Percentiles rank a stretch among this genome's conserved stretches.
phyloP scores from a whole-genome alignment of 176 grass and related monocot genomes.

The Bonia amplexicaulis region DNA sequence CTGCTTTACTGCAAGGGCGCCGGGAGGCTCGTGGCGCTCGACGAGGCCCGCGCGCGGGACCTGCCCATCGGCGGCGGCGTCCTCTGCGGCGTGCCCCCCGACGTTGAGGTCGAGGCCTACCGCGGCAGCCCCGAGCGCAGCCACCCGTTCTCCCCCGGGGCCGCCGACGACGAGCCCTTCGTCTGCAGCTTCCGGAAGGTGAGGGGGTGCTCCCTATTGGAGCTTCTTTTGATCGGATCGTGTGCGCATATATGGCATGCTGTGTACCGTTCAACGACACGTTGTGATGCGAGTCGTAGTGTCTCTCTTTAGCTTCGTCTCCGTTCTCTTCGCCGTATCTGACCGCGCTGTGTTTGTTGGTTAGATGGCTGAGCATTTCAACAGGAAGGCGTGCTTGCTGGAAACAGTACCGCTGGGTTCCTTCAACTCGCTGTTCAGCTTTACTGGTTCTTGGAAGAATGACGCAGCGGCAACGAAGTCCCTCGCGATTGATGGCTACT shows the following conservation, averaged over 20 bases:
- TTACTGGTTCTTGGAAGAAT: slow-evolving; percentile 80
- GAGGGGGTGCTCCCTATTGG: slow-evolving; percentile 13
- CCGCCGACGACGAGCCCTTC: slow-evolving; percentile 27
- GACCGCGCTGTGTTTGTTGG: slow-evolving; percentile 21
- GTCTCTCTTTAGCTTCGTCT: neutral
- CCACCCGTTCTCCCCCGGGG: neutral
- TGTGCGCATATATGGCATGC: neutral
- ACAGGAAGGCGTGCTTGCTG: slow-evolving; percentile 61
- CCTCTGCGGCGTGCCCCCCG: slow-evolving; percentile 49
- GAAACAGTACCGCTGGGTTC: slow-evolving; percentile 77
- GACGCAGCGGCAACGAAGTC: slow-evolving; percentile 71
- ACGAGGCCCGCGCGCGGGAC: slow-evolving; percentile 49
- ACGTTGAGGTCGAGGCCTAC: slow-evolving; percentile 46
- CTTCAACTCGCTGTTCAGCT: slow-evolving; percentile 94
- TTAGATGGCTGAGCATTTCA: slow-evolving; percentile 98
- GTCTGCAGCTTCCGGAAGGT: slow-evolving; percentile 75
- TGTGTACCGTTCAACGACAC: neutral
- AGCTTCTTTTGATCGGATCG: slow-evolving; percentile 24
- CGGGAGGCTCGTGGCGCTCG: slow-evolving; percentile 53
- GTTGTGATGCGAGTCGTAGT: neutral
- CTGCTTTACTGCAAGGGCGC: slow-evolving; percentile 74
- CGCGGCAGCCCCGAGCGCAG: slow-evolving; percentile 34
- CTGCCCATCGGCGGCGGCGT: slow-evolving; percentile 26
- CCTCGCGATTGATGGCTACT: slow-evolving; percentile 76
- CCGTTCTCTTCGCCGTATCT: neutral